These are phyloP conservation scores for Gloeopeniophorella convolvens DNA, from an alignment of 768 basidiomycete species.

Conservation along the genomic window DNA sequence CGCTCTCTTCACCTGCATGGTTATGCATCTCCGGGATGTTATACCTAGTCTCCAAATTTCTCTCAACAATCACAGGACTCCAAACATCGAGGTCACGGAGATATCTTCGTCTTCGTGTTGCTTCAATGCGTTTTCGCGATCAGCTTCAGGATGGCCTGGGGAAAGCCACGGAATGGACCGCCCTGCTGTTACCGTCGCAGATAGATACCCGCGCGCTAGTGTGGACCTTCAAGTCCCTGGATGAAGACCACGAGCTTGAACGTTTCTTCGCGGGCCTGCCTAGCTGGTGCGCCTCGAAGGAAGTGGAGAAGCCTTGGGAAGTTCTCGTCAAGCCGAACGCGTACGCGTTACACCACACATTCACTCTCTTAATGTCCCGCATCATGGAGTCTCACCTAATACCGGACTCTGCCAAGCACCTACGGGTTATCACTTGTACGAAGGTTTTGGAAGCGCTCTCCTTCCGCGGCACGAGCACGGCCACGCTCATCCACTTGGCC, in stretches of 20 bases:
- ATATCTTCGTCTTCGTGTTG: too few relatives aligned
- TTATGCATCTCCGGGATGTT: not conserved
- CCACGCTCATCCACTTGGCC: too few relatives aligned
- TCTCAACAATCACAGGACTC: too few relatives aligned
- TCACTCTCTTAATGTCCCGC: not conserved
- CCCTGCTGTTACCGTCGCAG: not conserved
- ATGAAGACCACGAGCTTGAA: conserved; percentile 1
- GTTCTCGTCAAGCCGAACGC: not conserved
- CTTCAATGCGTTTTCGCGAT: not conserved
- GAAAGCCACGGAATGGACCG: not conserved
- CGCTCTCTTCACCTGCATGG: not conserved
- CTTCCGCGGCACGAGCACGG: too few relatives aligned
- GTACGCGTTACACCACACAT: not conserved
- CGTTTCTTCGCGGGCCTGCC: not conserved
- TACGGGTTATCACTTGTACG: not conserved
- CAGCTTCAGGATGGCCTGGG: not conserved
- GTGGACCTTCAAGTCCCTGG: not conserved
- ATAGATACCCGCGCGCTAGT: not conserved
- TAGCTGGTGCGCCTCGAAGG: not conserved
- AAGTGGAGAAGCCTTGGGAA: not conserved
- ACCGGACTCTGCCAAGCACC: not conserved
- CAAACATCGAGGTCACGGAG: too few relatives aligned
- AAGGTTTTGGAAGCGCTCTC: not conserved
- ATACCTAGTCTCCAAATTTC: not conserved
- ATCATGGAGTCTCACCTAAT: not conserved